Evolutionary conservation across 805 yeast species (phyloP), one percentile per base, ranked within the genome.

Genomic region (Pichia scutulata): DNA sequence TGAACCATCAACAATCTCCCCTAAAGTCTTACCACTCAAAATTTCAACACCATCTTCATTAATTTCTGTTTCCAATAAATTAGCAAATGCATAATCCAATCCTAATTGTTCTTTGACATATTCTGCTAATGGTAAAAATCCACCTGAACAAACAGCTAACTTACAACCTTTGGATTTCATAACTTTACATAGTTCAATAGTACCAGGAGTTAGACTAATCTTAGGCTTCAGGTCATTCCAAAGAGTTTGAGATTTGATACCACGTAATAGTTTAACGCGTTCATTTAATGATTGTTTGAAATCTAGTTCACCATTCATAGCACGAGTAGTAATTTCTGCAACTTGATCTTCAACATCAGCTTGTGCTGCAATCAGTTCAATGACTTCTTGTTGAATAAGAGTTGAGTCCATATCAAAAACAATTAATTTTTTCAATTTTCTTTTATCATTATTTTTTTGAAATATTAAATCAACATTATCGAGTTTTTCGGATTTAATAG

Each of bases 371-470:
- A 93, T 92, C 62, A 93, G 68, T 63, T 93, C 99, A 58, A 93
- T 93, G 39, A 93, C 97, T 69, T 93, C 99, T 68, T 93, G 98
- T 65, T 86, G 83, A 56, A 93, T 93, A 62, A 93, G 71, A 0
- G 99, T 93, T 0, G 97, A 89, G 70, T 93, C 99, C 99, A 93
- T 93, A 61, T 93, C 99, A 63, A 93, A 93, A 12, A 95, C 87
- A 54, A 87, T 82, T 46, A 93, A 71, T 60, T 80, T 77, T 61
- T 74, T 76, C 47, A 53, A 41, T 59, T 63, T 67, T 63, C 73
- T 70, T 44, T 49, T 52, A 1, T 39, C 46, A 36, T 48, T 53
- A 30, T 64, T 62, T 37, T 55, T 61, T 56, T 78, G 82, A 28
- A 76, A 64, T 12, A 76, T 60, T 21, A 77, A 50, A 52, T 78